A percentile compares a stretch with the other conserved stretches of the same genome.
Conservation (phyloP, 345 rosid species). For the Microthlaspi erraticum region DNA sequence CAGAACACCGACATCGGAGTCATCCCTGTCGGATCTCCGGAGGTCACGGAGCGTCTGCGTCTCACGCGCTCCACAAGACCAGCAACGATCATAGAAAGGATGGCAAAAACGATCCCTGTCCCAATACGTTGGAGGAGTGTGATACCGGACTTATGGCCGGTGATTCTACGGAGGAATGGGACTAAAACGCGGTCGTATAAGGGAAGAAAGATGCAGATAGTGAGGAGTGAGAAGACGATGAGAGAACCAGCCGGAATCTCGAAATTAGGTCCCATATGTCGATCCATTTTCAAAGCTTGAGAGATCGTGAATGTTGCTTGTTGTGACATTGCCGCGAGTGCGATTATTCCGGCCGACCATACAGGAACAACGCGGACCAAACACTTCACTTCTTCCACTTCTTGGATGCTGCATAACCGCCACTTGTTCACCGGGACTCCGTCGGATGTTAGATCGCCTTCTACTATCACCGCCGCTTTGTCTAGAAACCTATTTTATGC, state of each 20-base stretch:
- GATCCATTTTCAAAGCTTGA: constrained; percentile 81
- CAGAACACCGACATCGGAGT: constrained; percentile 77
- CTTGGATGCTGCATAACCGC: constrained; percentile 68
- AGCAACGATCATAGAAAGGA: constrained; percentile 73
- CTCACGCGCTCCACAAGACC: constrained; percentile 66
- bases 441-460: constrained; percentile 57
- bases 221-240: constrained; percentile 77
- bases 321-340: constrained; percentile 70
- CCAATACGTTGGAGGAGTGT: constrained; percentile 83
- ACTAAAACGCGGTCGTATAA: constrained; percentile 76
- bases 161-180: constrained; percentile 54
- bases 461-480: constrained; percentile 64
- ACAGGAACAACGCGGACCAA: constrained; percentile 56
- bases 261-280: constrained; percentile 63
- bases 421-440: constrained; percentile 52
- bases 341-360: constrained; percentile 68
- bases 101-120: constrained; percentile 68
- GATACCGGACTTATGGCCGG: constrained; percentile 82
- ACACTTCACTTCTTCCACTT: constrained; percentile 76
- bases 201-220: constrained; percentile 52
- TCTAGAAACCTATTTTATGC: constrained; percentile 55
- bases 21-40: constrained; percentile 47
- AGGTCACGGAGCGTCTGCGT: constrained; percentile 53
- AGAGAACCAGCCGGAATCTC: constrained; percentile 83
- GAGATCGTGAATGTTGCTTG: constrained; percentile 81